These are phyloP conservation scores for Candolleomyces efflorescens DNA, from an alignment of 768 basidiomycete genomes.

Conservation along the genomic window DNA sequence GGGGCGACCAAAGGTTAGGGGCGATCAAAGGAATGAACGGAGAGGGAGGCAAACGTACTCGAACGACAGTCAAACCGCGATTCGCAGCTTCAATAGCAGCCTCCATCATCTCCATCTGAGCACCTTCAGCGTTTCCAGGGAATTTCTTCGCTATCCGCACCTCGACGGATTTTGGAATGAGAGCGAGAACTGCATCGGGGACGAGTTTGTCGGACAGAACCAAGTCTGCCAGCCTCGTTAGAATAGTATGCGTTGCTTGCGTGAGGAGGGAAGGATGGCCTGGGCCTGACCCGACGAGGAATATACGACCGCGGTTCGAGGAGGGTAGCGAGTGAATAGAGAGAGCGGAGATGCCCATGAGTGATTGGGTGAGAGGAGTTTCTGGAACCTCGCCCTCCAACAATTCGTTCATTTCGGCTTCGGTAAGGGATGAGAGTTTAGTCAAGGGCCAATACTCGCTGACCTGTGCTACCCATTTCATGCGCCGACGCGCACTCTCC, in stretches of 20 bases:
- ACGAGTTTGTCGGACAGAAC: conserved; percentile 97
- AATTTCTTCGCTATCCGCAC: conserved; percentile 94
- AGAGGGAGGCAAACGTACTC: conserved; percentile 46
- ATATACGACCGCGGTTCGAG: conserved; percentile 60
- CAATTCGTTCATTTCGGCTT: conserved; percentile 62
- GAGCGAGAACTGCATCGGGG: conserved; percentile 76
- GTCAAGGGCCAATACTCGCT: conserved; percentile 95
- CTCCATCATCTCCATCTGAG: conserved; percentile 94
- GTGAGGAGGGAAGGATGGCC: conserved; percentile 94
- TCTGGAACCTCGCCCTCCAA: conserved; percentile 36
- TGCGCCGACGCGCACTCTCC: conserved; percentile 57
- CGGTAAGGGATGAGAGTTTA: conserved; percentile 64
- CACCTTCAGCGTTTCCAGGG: conserved; percentile 94
- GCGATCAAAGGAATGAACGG: background rate
- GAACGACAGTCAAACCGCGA: conserved; percentile 79
- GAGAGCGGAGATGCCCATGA: conserved; percentile 8
- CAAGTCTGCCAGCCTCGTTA: conserved; percentile 78
- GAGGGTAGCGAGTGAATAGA: conserved; percentile 30
- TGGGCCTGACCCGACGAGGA: conserved; percentile 92
- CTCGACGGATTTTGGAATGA: conserved; percentile 70
- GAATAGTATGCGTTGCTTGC: conserved; percentile 73
- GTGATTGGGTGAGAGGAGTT: conserved; percentile 11
- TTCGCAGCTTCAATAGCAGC: conserved; percentile 80
- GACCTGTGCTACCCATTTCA: conserved; percentile 93
- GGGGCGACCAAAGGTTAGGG: background rate